Conservation (phyloP, 2,329 filamentous ascomycete genomes). For the Colletotrichum sp. region DNA sequence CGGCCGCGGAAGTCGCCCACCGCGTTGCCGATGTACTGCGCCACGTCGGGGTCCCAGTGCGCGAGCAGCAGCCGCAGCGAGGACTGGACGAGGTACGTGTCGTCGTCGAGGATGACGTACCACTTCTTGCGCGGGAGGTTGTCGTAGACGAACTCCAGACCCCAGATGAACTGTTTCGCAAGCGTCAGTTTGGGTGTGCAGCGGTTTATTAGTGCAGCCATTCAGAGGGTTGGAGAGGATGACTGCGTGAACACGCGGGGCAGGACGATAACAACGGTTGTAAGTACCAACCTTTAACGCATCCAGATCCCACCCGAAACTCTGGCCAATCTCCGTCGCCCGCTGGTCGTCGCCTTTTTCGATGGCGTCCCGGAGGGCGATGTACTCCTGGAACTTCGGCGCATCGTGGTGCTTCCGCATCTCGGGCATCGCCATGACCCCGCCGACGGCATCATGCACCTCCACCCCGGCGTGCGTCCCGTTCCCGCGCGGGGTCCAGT, state of each 20-base stretch:
- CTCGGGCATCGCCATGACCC: constrained; percentile 36
- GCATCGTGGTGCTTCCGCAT: constrained; percentile 30
- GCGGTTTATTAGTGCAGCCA: background rate
- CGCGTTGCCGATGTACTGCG: constrained; percentile 61
- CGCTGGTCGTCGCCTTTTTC: constrained; percentile 39
- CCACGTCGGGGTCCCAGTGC: constrained; percentile 50
- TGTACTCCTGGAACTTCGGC: constrained; percentile 46
- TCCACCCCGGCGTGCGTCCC: constrained; percentile 35
- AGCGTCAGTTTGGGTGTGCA: background rate
- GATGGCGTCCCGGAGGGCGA: constrained; percentile 41
- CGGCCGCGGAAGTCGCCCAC: constrained; percentile 60
- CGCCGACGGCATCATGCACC: constrained; percentile 46
- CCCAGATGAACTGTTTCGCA: constrained; percentile 54
- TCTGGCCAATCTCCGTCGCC: constrained; percentile 41
- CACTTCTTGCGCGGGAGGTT: constrained; percentile 60
- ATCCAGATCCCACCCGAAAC: constrained; percentile 54
- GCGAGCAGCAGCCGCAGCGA: constrained; percentile 53
- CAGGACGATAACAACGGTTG: background rate
- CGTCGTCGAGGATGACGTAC: constrained; percentile 64
- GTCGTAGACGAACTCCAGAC: constrained; percentile 56
- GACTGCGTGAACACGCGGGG: background rate
- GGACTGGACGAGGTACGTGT: constrained; percentile 58
- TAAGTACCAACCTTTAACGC: constrained; percentile 47
- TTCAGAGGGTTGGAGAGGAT: background rate
- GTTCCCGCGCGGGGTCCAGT: constrained; percentile 47